Conservation (phyloP, 202 grass and related monocot species). For the Miscanthus sacchariflorus region DNA sequence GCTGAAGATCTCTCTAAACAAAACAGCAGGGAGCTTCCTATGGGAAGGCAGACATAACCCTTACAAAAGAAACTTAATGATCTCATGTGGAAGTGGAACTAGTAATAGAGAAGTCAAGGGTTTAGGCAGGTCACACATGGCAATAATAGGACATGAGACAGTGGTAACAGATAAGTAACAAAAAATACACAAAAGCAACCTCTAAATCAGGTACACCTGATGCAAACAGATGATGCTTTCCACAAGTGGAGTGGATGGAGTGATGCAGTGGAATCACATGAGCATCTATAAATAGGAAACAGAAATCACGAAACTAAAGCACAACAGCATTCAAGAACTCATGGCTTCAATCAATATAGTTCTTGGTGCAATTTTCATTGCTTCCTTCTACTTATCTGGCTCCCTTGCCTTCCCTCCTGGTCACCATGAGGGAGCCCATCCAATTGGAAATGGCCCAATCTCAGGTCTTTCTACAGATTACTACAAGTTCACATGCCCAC, state of each 20-base stretch:
- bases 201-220: slow-evolving; percentile 61
- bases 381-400: slow-evolving; percentile 53
- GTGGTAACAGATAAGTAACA: slow-evolving; percentile 15
- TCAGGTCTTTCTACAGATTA: slow-evolving; percentile 61
- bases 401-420: slow-evolving; percentile 58
- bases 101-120: slow-evolving; percentile 19
- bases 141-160: slow-evolving; percentile 7
- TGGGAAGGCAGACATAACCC: not conserved
- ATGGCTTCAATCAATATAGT: slow-evolving; percentile 66
- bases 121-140: slow-evolving; percentile 41
- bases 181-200: slow-evolving; percentile 2
- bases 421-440: slow-evolving; percentile 46
- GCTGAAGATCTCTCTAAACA: slow-evolving; percentile 13
- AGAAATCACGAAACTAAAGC: slow-evolving; percentile 18
- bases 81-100: slow-evolving; percentile 27
- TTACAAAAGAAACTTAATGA: slow-evolving; percentile 18
- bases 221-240: slow-evolving; percentile 41
- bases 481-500: slow-evolving; percentile 76
- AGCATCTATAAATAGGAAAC: slow-evolving; percentile 56
- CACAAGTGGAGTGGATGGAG: slow-evolving; percentile 63
- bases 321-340: slow-evolving; percentile 18
- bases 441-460: slow-evolving; percentile 42
- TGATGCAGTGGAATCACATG: slow-evolving; percentile 43
- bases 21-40: not conserved
- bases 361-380: slow-evolving; percentile 47